Base-by-base conservation (phyloP, 805 yeast genomes). In the Zygoascus bituminiphila region DNA sequence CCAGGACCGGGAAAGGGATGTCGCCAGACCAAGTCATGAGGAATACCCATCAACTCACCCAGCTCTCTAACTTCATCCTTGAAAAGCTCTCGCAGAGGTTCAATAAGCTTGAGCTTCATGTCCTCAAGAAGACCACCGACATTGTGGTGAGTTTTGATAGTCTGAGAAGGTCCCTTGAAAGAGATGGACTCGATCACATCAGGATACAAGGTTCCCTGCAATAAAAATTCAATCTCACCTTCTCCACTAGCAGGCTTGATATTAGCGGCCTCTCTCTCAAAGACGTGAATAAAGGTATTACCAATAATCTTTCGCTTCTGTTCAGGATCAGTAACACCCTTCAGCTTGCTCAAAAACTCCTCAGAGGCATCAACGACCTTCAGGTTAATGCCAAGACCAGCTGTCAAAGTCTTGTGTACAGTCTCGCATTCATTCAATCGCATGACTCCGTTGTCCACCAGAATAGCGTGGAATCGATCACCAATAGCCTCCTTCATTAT, bases 1-100 rank as follows among this genome's bases (percentile, higher is more conserved):
- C 99, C 99, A 67, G 99, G 99, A 67, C 99, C 99, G 62, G 99
- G 99, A 95, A 93, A 93, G 50, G 99, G 99, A 68, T 93, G 99
- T 77, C 99, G 87, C 98, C 98, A 91, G 58, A 93, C 98, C 60
- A 93, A 78, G 61, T 93, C 98, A 64, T 87, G 93, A 31, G 97
- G 94, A 61, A 93, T 91, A 45, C 96, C 96, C 73, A 93, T 73
- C 47, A 93, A 72, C 74, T 88, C 87, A 71, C 99, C 99, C 59
- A 93, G 75, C 61, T 83, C 86, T 71, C 99, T 88, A 51, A 93
- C 99, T 77, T 93, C 99, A 69, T 93, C 99, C 74, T 93, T 93
- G 79, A 93, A 93, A 63, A 93, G 78, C 76, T 93, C 99, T 72
- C 99, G 84, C 67, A 93, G 79, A 49, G 99, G 99, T 78, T 93